Conservation (phyloP, 140 eudicot species). For the Anethum foeniculum region DNA sequence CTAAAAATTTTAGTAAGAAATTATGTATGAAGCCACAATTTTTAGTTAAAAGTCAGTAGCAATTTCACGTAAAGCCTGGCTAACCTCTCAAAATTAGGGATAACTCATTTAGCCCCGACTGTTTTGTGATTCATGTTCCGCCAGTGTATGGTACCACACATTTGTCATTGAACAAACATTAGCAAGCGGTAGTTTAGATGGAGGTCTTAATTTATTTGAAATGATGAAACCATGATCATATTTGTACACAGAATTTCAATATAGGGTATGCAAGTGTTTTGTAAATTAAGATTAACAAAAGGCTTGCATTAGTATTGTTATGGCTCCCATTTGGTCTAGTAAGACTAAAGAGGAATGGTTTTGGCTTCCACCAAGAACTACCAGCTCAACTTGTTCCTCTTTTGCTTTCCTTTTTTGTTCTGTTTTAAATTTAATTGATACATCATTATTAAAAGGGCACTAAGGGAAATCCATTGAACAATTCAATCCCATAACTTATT, state of each 20-base stretch:
- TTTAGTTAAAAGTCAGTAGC: too few relatives aligned
- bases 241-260: neutral
- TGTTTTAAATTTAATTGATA: neutral
- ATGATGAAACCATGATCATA: slow-evolving; percentile 41
- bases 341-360: neutral
- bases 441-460: neutral
- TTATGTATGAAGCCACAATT: too few relatives aligned
- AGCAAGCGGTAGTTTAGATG: neutral
- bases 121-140: too few relatives aligned
- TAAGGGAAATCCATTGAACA: slow-evolving; percentile 13
- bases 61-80: too few relatives aligned
- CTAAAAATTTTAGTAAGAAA: too few relatives aligned
- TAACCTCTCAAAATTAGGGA: too few relatives aligned
- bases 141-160: neutral
- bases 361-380: neutral
- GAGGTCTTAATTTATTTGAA: neutral
- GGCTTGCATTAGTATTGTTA: neutral
- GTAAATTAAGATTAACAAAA: neutral
- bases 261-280: slow-evolving; percentile 10
- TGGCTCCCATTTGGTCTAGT: neutral
- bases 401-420: neutral
- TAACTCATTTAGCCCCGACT: too few relatives aligned
- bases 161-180: neutral
- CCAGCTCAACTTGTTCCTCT: neutral
- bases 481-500: slow-evolving; percentile 14